phyloP scores from a whole-genome alignment of 1,284 basidiomycete species.

The Melampsora abietis-canadensis region DNA sequence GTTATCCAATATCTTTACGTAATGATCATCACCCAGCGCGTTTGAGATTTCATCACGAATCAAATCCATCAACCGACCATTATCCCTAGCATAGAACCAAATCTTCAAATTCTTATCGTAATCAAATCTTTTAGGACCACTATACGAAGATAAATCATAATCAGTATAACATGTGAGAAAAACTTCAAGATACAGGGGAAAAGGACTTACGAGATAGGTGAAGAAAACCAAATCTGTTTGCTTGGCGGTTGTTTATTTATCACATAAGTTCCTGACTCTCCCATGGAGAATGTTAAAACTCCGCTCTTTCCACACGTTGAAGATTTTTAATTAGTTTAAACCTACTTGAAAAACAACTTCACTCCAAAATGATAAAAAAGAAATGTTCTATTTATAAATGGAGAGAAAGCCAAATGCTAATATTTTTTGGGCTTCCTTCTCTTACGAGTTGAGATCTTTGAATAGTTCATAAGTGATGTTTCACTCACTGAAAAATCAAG shows the following conservation, averaged over 20 bases:
- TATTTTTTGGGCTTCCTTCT: background rate
- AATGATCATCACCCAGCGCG: slow-evolving; percentile 10
- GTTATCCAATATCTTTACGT: slow-evolving; percentile 3
- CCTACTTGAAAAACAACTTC: too few relatives aligned
- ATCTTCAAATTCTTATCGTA: slow-evolving; percentile 15
- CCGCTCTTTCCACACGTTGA: slow-evolving; percentile 25
- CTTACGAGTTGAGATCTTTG: too few relatives aligned
- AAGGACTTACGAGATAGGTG: slow-evolving; percentile 34
- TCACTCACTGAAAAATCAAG: slow-evolving; percentile 37
- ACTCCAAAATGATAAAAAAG: too few relatives aligned
- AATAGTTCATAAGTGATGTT: background rate
- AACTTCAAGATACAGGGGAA: background rate
- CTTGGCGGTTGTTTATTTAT: slow-evolving; percentile 41
- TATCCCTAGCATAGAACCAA: slow-evolving; percentile 38
- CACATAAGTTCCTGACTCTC: slow-evolving; percentile 25
- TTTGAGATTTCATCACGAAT: slow-evolving; percentile 16
- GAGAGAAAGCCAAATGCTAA: background rate
- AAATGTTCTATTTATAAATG: background rate
- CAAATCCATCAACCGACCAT: slow-evolving; percentile 15
- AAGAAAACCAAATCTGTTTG: slow-evolving; percentile 43
- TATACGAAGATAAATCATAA: background rate
- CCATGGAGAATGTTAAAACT: slow-evolving; percentile 35
- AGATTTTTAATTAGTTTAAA: background rate
- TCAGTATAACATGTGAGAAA: background rate
- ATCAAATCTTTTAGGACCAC: slow-evolving; percentile 42